phyloP scores from a whole-genome alignment of 108 stramenopile genomes.

The Fistulifera pelliculosa region DNA sequence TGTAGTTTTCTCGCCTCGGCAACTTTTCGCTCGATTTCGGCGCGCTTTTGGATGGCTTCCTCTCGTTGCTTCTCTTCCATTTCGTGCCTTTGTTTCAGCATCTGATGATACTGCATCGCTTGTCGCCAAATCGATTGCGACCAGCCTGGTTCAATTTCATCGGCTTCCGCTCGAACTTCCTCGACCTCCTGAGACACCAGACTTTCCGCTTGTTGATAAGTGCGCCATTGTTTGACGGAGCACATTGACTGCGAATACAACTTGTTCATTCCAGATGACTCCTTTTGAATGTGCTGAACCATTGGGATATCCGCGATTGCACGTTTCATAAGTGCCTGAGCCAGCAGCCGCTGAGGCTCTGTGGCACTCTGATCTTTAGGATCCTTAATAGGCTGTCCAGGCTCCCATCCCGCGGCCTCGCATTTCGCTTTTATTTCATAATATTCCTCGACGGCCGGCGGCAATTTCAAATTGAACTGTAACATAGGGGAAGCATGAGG shows the following conservation, averaged over 20 bases:
- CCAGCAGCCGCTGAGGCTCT: constrained; percentile 53
- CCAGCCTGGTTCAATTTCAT: constrained; percentile 88
- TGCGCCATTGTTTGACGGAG: constrained; percentile 80
- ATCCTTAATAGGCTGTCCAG: constrained; percentile 31
- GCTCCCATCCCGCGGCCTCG: constrained; percentile 63
- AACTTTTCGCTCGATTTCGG: constrained; percentile 40
- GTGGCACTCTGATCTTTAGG: background rate
- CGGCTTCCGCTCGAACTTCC: constrained; percentile 85
- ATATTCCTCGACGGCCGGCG: constrained; percentile 82
- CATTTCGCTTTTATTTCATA: constrained; percentile 71
- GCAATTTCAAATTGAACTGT: constrained; percentile 81
- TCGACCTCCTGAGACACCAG: constrained; percentile 84
- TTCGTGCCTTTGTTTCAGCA: constrained; percentile 82
- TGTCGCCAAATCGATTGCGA: constrained; percentile 87
- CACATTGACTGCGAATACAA: constrained; percentile 87
- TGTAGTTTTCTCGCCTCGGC: constrained; percentile 27
- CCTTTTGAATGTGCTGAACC: constrained; percentile 86
- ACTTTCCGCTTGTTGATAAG: constrained; percentile 76
- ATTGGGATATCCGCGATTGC: constrained; percentile 87
- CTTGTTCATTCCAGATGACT: constrained; percentile 85
- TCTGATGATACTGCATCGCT: constrained; percentile 86
- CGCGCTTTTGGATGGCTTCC: constrained; percentile 41
- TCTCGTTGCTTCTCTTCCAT: constrained; percentile 49
- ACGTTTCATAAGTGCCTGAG: constrained; percentile 88
- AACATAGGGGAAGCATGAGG: background rate